Percentiles rank a stretch among this genome's conserved stretches.
phyloP scores from a whole-genome alignment of 345 rosid species.

The Populus simonii region DNA sequence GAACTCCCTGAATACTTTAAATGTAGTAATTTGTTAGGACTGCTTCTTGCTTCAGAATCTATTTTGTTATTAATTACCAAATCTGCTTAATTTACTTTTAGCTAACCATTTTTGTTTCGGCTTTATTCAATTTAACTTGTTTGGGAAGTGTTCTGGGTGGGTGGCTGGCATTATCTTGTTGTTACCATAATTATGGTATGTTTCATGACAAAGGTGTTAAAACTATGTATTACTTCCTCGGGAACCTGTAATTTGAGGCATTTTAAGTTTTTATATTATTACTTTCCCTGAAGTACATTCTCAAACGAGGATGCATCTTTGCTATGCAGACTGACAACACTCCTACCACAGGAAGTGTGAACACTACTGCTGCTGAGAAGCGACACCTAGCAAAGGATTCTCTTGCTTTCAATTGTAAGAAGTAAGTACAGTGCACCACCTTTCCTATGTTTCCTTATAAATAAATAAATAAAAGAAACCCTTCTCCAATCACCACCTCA shows the following conservation, averaged over 20 bases:
- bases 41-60: slow-evolving; percentile 2
- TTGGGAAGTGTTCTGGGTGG: neutral
- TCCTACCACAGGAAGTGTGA: slow-evolving; percentile 97
- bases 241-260: neutral
- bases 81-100: neutral
- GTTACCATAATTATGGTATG: neutral
- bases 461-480: too few species aligned
- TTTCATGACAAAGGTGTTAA: neutral
- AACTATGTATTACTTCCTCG: neutral
- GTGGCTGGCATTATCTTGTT: neutral
- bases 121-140: neutral
- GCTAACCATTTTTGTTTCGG: neutral
- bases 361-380: slow-evolving; percentile 73
- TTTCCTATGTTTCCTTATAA: neutral
- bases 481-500: neutral
- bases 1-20: neutral
- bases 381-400: slow-evolving; percentile 84
- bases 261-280: neutral
- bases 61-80: neutral
- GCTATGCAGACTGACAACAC: slow-evolving; percentile 80
- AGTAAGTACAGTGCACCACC: slow-evolving; percentile 46
- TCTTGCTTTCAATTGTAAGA: slow-evolving; percentile 90
- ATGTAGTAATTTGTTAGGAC: neutral
- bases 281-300: neutral
- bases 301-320: slow-evolving; percentile 10